Base-by-base conservation (phyloP, 2,329 filamentous ascomycete species). In the Canariomyces notabilis region DNA sequence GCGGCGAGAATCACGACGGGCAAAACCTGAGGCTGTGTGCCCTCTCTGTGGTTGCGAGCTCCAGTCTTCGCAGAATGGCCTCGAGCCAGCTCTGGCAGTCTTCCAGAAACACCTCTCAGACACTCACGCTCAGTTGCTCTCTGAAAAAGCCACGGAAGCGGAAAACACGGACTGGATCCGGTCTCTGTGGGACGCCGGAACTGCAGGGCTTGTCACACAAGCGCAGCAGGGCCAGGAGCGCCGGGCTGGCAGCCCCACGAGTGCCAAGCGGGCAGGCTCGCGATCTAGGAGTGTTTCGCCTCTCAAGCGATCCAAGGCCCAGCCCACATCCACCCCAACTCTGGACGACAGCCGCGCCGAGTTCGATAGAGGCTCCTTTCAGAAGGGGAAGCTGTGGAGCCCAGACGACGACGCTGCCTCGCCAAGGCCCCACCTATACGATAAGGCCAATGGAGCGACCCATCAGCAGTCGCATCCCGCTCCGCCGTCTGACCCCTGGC, bases 361-460 rank as follows among this genome's bases (percentile, higher is more conserved):
- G 12, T 46, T 51, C 20, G 45, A 49, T 31, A 44, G 52, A 39
- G 50, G 54, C 2, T 39, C 55, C 5, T 44, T 41, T 19, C 41
- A 33, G 16, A 54, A 52, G 12, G 55, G 53, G 8, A 54, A 19
- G 18, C 40, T 57, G 1, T 57, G 54, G 54, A 45, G 26, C 8
- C 53, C 55, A 4, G 50, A 53, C 31, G 49, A 50, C 12, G 53
- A 52, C 19, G 12, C 47, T 4, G 31, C 42, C 22, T n/a, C 35
- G 5, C 38, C 49, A 16, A 50, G 44, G 1, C 43, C 38, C 12
- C 51, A 42, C 3, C 45, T 52, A 1, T 49, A 48, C 22, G 52
- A 55, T 23, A 52, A 50, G 32, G 43, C 50, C 16, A 57, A 57
- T 26, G 45, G 56, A 11, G 57, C 55, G 6, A 53, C 22, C 2